Evolutionary conservation across 768 basidiomycete genomes (phyloP), one percentile per base, ranked within the genome.

Genomic region (Macrolepiota albuminosa): DNA sequence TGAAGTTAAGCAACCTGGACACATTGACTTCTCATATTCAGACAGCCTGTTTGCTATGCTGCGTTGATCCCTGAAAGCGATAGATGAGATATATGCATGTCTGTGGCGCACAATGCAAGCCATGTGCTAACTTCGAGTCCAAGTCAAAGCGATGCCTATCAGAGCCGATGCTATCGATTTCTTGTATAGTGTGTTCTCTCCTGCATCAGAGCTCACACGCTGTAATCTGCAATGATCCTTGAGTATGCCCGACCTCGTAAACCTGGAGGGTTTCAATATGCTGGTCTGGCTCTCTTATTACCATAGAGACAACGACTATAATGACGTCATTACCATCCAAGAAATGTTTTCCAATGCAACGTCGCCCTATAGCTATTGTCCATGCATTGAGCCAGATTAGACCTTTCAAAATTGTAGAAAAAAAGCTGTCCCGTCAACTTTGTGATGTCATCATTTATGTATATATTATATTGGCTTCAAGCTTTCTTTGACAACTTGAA

Each of bases 251-350:
- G 50, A 71, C 78, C 47, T 79, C 72, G 68, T 82, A 79, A 45
- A 78, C 70, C 34, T 81, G 81, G 2, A 73, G 65, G 62, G 77
- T 80, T n/a, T 80, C 81, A 46, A 78, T 77, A n/a, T 18, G 48
- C 18, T 14, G 1, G 7, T 9, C 18, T n/a, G 6, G 16, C 5
- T 39, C 1, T 4, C 40, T n/a, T 42, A 42, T 8, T 6, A 16
- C 14, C 18, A 9, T 29, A 9, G n/a, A n/a, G 9, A n/a, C n/a
- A 11, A 10, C 8, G 18, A 31, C 16, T 40, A 13, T 26, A 6
- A 14, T 56, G 54, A 56, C 54, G 54, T 56, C 54, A 56, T 46
- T 26, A n/a, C n/a, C n/a, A n/a, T n/a, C n/a, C n/a, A n/a, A n/a
- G n/a, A n/a, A n/a, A n/a, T n/a, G n/a, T n/a, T n/a, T n/a, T n/a